phyloP scores from a whole-genome alignment of 768 basidiomycete genomes.

The Mycena galericulata region DNA sequence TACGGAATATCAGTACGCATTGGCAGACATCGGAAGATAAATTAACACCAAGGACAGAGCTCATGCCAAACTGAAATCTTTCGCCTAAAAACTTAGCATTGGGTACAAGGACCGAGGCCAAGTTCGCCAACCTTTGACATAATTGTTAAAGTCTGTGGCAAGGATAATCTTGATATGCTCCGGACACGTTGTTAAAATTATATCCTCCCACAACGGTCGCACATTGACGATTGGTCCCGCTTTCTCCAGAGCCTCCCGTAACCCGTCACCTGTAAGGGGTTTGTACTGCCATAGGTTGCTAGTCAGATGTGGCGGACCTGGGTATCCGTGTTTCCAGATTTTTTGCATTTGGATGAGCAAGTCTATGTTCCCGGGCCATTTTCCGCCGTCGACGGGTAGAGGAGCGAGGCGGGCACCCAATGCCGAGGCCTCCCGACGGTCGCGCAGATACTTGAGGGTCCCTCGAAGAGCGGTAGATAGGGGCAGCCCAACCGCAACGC shows the following conservation, averaged over 20 bases:
- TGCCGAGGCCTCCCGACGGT: slow-evolving; percentile 53
- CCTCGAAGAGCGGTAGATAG: slow-evolving; percentile 46
- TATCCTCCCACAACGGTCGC: slow-evolving; percentile 57
- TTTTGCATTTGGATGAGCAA: slow-evolving; percentile 20
- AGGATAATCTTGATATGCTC: slow-evolving; percentile 69
- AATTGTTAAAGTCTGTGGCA: slow-evolving; percentile 69
- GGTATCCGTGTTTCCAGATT: slow-evolving; percentile 65
- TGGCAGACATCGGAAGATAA: not conserved
- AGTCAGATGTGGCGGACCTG: slow-evolving; percentile 49
- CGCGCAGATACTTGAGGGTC: slow-evolving; percentile 40
- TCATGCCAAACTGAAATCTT: slow-evolving; percentile 57
- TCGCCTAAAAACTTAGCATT: slow-evolving; percentile 44
- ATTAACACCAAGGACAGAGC: slow-evolving; percentile 59
- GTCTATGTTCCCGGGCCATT: slow-evolving; percentile 33
- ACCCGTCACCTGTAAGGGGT: slow-evolving; percentile 53
- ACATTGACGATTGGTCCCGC: slow-evolving; percentile 60
- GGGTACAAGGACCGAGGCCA: too few relatives aligned
- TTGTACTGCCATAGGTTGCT: not conserved
- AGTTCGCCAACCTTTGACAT: slow-evolving; percentile 61
- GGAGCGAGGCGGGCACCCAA: slow-evolving; percentile 61
- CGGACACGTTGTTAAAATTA: slow-evolving; percentile 62
- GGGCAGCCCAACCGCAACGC: slow-evolving; percentile 49
- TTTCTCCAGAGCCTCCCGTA: slow-evolving; percentile 47
- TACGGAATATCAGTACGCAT: not conserved
- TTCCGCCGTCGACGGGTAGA: slow-evolving; percentile 48